phyloP scores from a whole-genome alignment of 441 rosid species.

The Bocquillonia castaneifolia region DNA sequence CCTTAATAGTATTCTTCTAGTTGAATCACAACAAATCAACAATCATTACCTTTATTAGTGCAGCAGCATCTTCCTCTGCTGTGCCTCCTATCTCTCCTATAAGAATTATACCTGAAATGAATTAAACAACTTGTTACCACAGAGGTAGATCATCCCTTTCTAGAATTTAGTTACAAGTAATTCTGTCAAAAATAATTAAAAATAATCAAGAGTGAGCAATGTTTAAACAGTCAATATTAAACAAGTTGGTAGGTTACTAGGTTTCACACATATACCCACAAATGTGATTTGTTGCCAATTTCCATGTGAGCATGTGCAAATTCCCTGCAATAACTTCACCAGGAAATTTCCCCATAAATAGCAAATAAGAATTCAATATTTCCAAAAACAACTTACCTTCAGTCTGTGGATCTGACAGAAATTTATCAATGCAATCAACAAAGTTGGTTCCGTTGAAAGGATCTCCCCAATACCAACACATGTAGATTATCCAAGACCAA shows the following conservation, averaged over 20 bases:
- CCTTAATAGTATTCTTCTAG: not conserved
- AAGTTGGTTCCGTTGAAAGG: constrained; percentile 93
- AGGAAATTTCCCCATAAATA: not conserved
- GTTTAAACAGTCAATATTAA: not conserved
- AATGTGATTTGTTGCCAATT: not conserved
- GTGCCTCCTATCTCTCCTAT: constrained; percentile 96
- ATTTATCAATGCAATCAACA: constrained; percentile 72
- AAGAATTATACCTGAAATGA: constrained; percentile 60
- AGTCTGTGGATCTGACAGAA: constrained; percentile 79
- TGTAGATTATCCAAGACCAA: constrained; percentile 83
- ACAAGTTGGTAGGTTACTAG: not conserved
- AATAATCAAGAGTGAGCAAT: not conserved
- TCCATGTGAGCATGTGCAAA: constrained; percentile 1
- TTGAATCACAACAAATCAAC: not conserved
- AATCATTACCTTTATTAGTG: constrained; percentile 57
- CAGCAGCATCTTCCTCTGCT: constrained; percentile 96
- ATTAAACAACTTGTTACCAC: not conserved
- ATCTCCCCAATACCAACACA: constrained; percentile 94
- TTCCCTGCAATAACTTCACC: not conserved
- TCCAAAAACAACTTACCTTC: constrained; percentile 46
- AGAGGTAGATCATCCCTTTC: not conserved
- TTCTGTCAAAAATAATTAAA: not conserved
- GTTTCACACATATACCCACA: not conserved
- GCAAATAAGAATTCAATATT: constrained; percentile 10
- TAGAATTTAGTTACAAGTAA: not conserved